Conservation (phyloP, 805 yeast genomes). For the Metschnikowia cubensis region DNA sequence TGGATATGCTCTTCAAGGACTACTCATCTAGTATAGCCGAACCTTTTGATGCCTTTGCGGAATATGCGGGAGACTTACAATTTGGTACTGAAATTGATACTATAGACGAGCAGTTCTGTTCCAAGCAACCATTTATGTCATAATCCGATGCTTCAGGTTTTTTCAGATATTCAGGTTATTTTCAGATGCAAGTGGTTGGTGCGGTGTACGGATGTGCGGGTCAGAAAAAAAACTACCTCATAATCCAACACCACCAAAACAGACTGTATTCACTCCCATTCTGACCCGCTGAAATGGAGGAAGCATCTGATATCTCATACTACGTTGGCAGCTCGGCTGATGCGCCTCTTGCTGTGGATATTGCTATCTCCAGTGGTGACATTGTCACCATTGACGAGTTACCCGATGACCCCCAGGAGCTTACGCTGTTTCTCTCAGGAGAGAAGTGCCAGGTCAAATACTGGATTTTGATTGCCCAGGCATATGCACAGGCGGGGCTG, state of each 20-base stretch:
- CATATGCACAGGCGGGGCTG: slow-evolving; percentile 63
- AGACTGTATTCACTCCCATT: slow-evolving; percentile 1
- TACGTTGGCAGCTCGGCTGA: slow-evolving; percentile 31
- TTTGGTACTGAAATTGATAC: neutral
- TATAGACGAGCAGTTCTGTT: neutral
- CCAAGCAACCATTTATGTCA: neutral
- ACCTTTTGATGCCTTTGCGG: neutral
- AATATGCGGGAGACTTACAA: too few species aligned
- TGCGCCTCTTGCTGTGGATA: slow-evolving; percentile 42
- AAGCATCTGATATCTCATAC: slow-evolving; percentile 24
- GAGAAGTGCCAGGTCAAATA: slow-evolving; percentile 72
- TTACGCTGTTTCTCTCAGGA: slow-evolving; percentile 70
- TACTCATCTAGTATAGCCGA: neutral
- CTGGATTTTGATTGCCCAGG: slow-evolving; percentile 83
- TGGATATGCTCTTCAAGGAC: neutral
- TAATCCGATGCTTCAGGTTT: too few species aligned
- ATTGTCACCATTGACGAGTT: slow-evolving; percentile 83
- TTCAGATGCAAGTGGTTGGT: too few species aligned
- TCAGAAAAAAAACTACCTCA: neutral
- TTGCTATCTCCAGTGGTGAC: slow-evolving; percentile 74
- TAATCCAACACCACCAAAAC: neutral
- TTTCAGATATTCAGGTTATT: too few species aligned
- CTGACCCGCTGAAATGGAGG: slow-evolving; percentile 12
- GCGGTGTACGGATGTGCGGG: slow-evolving; percentile 3
- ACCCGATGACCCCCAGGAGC: slow-evolving; percentile 86